These are phyloP conservation scores for Pinus taeda DNA, from an alignment of 75 land plant species.

Conservation along the genomic window DNA sequence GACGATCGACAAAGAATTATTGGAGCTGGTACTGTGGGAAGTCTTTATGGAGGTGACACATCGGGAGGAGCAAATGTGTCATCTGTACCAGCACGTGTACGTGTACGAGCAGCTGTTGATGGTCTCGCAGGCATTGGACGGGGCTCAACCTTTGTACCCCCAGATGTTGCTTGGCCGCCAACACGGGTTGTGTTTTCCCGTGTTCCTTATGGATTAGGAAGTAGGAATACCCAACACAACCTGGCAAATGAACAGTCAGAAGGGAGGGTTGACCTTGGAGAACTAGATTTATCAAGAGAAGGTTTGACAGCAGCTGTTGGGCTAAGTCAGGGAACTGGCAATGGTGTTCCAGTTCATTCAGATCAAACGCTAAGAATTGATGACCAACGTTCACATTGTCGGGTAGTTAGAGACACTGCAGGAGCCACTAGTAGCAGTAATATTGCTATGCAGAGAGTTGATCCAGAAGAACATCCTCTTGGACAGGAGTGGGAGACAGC, in stretches of 20 bases:
- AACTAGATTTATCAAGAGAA: constrained; percentile 68
- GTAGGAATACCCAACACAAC: constrained; percentile 62
- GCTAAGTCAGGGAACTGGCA: constrained; percentile 61
- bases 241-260: constrained; percentile 72
- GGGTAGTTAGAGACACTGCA: constrained; percentile 24
- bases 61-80: constrained; percentile 44
- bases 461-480: constrained; percentile 43
- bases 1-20: constrained; percentile 58
- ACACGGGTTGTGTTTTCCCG: constrained; percentile 83
- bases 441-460: constrained; percentile 42
- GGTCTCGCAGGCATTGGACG: constrained; percentile 98
- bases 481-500: constrained; percentile 70
- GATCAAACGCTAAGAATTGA: constrained; percentile 54
- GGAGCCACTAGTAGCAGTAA: constrained; percentile 23
- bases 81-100: constrained; percentile 71
- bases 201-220: constrained; percentile 76
- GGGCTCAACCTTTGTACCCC: constrained; percentile 59
- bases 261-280: constrained; percentile 59
- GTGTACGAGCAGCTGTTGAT: constrained; percentile 77
- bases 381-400: constrained; percentile 37
- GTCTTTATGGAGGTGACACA: constrained; percentile 45
- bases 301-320: constrained; percentile 81
- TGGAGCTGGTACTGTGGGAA: constrained; percentile 42
- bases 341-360: constrained; percentile 25
- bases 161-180: constrained; percentile 74